Evolutionary conservation across 768 basidiomycete species (phyloP).

Genomic region (Cubamyces sp.): DNA sequence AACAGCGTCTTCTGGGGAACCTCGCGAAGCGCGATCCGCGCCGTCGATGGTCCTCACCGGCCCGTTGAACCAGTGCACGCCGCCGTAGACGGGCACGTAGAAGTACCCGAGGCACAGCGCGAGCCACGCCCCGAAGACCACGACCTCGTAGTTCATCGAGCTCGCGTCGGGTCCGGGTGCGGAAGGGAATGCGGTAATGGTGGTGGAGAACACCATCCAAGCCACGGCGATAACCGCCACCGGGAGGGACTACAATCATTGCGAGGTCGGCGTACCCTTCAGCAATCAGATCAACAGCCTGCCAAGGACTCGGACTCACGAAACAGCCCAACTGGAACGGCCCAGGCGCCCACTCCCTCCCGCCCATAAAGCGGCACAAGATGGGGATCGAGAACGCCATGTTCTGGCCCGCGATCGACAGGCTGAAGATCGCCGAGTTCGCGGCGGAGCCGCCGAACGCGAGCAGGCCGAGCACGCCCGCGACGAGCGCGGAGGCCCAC

Average conservation of each 20-base stretch:
- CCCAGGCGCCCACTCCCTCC: conserved; percentile 35
- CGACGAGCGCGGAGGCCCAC: conserved; percentile 49
- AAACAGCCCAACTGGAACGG: conserved; percentile 42
- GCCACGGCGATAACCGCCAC: too few relatives aligned
- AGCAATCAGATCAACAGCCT: too few relatives aligned
- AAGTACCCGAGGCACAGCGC: conserved; percentile 39
- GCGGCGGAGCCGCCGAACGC: conserved; percentile 58
- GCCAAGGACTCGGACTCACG: conserved; percentile 21
- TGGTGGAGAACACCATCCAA: too few relatives aligned
- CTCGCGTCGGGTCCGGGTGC: too few relatives aligned
- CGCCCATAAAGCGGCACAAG: conserved; percentile 35
- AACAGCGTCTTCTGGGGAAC: too few relatives aligned
- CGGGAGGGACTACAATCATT: not conserved
- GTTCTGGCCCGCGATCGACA: conserved; percentile 30
- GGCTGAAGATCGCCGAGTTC: conserved; percentile 42
- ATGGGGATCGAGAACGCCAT: conserved; percentile 40
- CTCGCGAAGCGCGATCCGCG: too few relatives aligned
- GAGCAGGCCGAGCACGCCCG: conserved; percentile 59
- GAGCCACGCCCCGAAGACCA: conserved; percentile 38
- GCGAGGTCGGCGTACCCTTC: not conserved
- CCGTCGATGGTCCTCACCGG: conserved; percentile 5
- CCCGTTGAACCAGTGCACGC: conserved; percentile 29
- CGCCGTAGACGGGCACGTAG: conserved; percentile 34
- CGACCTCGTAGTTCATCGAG: conserved; percentile 42
- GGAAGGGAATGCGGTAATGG: too few relatives aligned